Evolutionary conservation across 2,329 filamentous ascomycete species (phyloP).

Genomic region (Fusarium buxicola): DNA sequence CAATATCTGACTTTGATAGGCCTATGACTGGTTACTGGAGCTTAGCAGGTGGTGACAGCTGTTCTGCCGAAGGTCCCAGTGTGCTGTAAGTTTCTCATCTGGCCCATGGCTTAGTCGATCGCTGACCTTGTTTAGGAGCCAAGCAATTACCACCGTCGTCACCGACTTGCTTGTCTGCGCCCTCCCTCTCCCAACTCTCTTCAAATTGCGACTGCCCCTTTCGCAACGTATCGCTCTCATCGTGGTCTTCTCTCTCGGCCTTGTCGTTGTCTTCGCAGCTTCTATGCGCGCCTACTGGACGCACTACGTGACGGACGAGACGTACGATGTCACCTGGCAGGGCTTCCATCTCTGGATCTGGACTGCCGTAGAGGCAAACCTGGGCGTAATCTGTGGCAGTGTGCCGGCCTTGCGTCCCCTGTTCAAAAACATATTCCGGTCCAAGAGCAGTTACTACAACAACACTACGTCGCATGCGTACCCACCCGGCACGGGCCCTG

Average conservation of each 20-base stretch:
- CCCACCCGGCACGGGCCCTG: slow-evolving; percentile 31
- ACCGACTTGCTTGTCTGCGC: slow-evolving; percentile 53
- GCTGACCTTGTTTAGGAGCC: slow-evolving; percentile 36
- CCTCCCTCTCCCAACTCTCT: slow-evolving; percentile 52
- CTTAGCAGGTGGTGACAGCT: slow-evolving; percentile 41
- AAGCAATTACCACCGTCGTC: slow-evolving; percentile 49
- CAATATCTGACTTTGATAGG: slow-evolving; percentile 7
- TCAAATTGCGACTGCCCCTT: slow-evolving; percentile 48
- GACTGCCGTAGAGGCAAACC: slow-evolving; percentile 56
- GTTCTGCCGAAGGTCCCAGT: slow-evolving; percentile 47
- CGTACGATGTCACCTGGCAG: slow-evolving; percentile 57
- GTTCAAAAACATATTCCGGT: slow-evolving; percentile 42
- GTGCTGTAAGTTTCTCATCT: slow-evolving; percentile 36
- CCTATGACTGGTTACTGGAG: slow-evolving; percentile 43
- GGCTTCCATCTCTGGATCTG: slow-evolving; percentile 57
- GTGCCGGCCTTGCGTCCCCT: slow-evolving; percentile 51
- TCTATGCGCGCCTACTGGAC: slow-evolving; percentile 54
- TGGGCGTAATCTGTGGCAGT: slow-evolving; percentile 57
- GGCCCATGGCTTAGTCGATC: neutral
- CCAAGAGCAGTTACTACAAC: slow-evolving; percentile 41
- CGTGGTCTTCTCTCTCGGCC: slow-evolving; percentile 52
- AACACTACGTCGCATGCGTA: slow-evolving; percentile 35
- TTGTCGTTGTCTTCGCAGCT: slow-evolving; percentile 53
- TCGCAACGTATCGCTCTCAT: slow-evolving; percentile 52
- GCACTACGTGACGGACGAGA: slow-evolving; percentile 49